Evolutionary conservation across 2,329 filamentous ascomycete species (phyloP), one percentile per base, ranked within the genome.

Genomic region (Ascocoryne sarcoides): DNA sequence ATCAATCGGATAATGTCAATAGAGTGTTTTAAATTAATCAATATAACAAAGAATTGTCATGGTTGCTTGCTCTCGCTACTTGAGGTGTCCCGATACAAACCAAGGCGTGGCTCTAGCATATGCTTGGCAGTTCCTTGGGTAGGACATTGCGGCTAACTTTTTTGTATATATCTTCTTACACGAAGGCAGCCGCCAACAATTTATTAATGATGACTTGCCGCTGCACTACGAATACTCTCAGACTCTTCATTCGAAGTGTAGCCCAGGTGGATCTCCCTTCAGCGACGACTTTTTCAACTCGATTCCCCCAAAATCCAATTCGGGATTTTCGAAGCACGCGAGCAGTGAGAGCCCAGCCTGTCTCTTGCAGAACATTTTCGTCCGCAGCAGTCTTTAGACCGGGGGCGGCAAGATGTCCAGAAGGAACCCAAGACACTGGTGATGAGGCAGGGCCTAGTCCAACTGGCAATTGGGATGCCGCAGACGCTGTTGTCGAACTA

Each of bases 401-500:
- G 15, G 20, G 30, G 21, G 18, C n/a, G 19, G 23, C 14, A 19
- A 28, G 35, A 21, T 37, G 8, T 33, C 3, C 21, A 16, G 5
- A 4, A 19, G 21, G 14, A 36, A 15, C 16, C 16, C 29, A 14
- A 32, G 14, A 19, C 16, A 36, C n/a, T n/a, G n/a, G n/a, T n/a
- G n/a, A 12, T 7, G 12, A 26, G 23, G 8, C 10, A 26, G 26
- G 36, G 15, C 26, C 31, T 20, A 16, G 10, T 10, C 3, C 12
- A 16, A 45, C 23, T 12, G 20, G 4, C 2, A 5, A 53, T 9
- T 16, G 55, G 10, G 43, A 49, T 8, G 16, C 36, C 3, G 36
- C 54, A 18, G 53, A 52, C 16, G 48, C 52, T 4, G 48, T 65
- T 35, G 50, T 61, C 20, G 62, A 65, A 14, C 51, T 59, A 8